Evolutionary conservation across 495 filamentous ascomycete species (phyloP), one percentile per base, ranked within the genome.

Genomic region (Penicillium ochrochloron): DNA sequence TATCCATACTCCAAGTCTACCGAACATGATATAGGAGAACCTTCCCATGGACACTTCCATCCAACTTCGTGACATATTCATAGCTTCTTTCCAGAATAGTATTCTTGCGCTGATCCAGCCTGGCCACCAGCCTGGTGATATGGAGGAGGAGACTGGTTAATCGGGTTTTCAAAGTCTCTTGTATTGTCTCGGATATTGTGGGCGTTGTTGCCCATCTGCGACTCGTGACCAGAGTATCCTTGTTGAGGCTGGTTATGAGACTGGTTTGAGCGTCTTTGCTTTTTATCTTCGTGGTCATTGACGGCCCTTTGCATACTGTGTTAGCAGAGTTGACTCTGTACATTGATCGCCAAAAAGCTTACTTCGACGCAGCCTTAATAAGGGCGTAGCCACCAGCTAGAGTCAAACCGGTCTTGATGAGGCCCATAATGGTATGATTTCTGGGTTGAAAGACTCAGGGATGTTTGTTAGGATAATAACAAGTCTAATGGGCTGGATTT

Each of bases 291-390:
- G 29, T 67, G 33, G 31, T 62, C 60, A 27, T 67, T 63, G 0
- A 52, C 61, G 29, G 65, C 60, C 29, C 65, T 67, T 14, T 48
- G 37, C 8, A 41, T 41, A 41, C 37, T 27, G 25, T 59, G 21
- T n/a, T 48, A 42, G 25, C 41, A 48, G 15, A 12, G 39, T 44
- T 5, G 25, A 19, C 2, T 23, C 8, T n/a, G 31, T 5, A 15
- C 5, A 12, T 27, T 35, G 7, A 53, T 46, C 15, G 29, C 15
- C 7, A 12, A 0, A 33, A 39, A 35, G 64, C 60, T 42, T 37
- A 66, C 64, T 58, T 66, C 48, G 60, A 63, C 17, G 60, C 64
- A 25, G 64, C 64, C 39, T 66, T 66, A 27, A 66, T 62, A n/a
- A 66, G 67, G 25, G 63, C 57, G 19, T 64, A 66, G 23, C 54